These are phyloP conservation scores for Phaseolus lunatus DNA, from an alignment of 306 rosid genomes.

Conservation along the genomic window DNA sequence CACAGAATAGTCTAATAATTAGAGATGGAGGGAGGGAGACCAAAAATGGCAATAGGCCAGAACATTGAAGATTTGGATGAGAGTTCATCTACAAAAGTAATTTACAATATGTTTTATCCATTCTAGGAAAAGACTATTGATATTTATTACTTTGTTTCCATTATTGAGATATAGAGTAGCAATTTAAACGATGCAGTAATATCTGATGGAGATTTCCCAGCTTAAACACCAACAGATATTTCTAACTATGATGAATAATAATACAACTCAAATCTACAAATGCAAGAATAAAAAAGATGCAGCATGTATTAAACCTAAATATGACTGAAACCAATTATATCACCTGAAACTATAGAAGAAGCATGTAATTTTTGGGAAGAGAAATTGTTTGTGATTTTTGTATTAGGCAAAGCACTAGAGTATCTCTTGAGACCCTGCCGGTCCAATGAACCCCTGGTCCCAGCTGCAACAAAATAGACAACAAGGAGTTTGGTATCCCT, in stretches of 20 bases:
- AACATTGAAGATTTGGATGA: background rate
- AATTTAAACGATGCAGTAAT: background rate
- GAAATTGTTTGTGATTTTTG: constrained; percentile 63
- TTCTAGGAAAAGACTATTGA: background rate
- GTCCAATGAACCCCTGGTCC: constrained; percentile 62
- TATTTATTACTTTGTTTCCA: background rate
- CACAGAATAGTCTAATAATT: background rate
- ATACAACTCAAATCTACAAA: constrained; percentile 11
- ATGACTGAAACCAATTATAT: constrained; percentile 26
- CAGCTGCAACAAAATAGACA: constrained; percentile 53
- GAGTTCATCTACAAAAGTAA: background rate
- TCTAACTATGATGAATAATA: constrained; percentile 20
- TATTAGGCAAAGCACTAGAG: constrained; percentile 61
- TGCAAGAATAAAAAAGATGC: background rate
- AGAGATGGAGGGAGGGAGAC: constrained; percentile 7
- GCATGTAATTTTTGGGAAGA: constrained; percentile 66
- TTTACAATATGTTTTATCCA: background rate
- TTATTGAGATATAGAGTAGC: background rate
- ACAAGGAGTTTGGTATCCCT: constrained; percentile 32
- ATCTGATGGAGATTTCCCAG: background rate
- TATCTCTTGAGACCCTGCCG: constrained; percentile 64
- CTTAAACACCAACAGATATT: constrained; percentile 18
- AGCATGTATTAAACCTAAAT: constrained; percentile 9
- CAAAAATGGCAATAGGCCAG: background rate
- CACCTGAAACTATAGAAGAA: constrained; percentile 72